Percentiles rank a stretch among this genome's conserved stretches.
Conservation (phyloP, 768 basidiomycete species). For the Boletus subparvulus region DNA sequence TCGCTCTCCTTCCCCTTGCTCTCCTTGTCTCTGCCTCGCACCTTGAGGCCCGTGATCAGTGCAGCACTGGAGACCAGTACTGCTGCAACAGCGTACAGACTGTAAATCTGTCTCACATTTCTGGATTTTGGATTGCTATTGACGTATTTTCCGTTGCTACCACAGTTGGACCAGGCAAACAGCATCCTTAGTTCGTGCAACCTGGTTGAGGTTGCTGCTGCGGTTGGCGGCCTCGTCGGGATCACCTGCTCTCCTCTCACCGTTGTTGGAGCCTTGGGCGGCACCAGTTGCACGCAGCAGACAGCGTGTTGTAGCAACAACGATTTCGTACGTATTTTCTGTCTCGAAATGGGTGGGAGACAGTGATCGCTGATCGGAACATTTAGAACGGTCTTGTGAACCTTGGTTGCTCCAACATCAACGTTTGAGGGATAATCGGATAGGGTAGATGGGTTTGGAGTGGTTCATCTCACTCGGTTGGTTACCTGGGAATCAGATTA, state of each 20-base stretch:
- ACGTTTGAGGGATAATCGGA: neutral
- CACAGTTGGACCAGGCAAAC: neutral
- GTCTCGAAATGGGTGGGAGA: neutral
- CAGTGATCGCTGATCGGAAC: neutral
- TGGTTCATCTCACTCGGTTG: neutral
- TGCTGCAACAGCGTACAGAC: conserved; percentile 13
- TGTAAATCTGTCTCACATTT: neutral
- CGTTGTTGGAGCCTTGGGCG: neutral
- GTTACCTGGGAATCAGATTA: neutral
- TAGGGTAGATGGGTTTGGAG: neutral
- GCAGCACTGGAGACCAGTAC: neutral
- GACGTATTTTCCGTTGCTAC: neutral
- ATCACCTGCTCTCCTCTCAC: neutral
- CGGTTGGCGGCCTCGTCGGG: neutral
- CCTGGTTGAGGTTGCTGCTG: neutral
- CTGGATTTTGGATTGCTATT: neutral
- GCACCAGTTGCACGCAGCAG: neutral
- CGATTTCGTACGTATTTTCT: neutral
- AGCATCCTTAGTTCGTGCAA: rapidly evolving
- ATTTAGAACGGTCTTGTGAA: neutral
- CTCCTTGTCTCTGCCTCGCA: conserved; percentile 9
- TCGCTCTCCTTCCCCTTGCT: conserved; percentile 20
- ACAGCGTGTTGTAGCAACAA: neutral
- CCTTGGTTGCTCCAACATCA: neutral
- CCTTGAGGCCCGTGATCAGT: conserved; percentile 7